A percentile compares a stretch with the other conserved stretches of the same genome.
These are phyloP conservation scores for Phlyctochytrium bullatum DNA, from an alignment of 192 early-diverging fungal genomes.

Conservation along the genomic window DNA sequence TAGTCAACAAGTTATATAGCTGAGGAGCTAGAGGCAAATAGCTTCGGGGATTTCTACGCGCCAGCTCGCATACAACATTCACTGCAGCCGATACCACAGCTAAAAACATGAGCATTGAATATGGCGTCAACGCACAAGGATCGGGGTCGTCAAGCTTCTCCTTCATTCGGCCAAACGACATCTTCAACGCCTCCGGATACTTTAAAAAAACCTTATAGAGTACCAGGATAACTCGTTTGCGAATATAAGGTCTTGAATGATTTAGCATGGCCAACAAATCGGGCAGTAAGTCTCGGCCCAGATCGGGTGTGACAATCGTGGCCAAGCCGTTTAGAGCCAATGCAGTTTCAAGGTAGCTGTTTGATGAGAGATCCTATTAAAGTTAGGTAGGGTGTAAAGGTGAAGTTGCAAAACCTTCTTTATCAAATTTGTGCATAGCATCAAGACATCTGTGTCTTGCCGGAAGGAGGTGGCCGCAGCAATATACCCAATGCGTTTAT, in stretches of 20 bases:
- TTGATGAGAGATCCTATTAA: slow-evolving; percentile 80
- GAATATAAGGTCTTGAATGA: slow-evolving; percentile 89
- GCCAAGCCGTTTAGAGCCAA: slow-evolving; percentile 91
- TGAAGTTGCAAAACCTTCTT: slow-evolving; percentile 80
- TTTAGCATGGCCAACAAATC: slow-evolving; percentile 86
- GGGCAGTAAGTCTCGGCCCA: slow-evolving; percentile 82
- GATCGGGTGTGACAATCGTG: slow-evolving; percentile 86
- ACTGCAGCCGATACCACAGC: slow-evolving; percentile 91
- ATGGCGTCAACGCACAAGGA: slow-evolving; percentile 58
- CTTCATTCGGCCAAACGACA: slow-evolving; percentile 79
- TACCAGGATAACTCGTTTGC: slow-evolving; percentile 85
- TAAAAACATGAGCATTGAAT: slow-evolving; percentile 21
- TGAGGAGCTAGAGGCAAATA: slow-evolving; percentile 94
- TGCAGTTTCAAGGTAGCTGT: slow-evolving; percentile 77
- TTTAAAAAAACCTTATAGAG: slow-evolving; percentile 87
- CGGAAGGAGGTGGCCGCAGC: slow-evolving; percentile 87
- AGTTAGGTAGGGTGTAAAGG: neutral
- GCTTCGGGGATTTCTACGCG: slow-evolving; percentile 85
- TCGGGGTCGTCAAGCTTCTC: slow-evolving; percentile 90
- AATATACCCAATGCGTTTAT: slow-evolving; percentile 90
- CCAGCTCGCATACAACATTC: slow-evolving; percentile 95
- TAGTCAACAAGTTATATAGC: slow-evolving; percentile 85
- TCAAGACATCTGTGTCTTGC: slow-evolving; percentile 91
- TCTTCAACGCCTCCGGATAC: slow-evolving; percentile 82
- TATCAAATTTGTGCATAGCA: slow-evolving; percentile 95